These are phyloP conservation scores for Geotrichum armillariae DNA, from an alignment of 1,139 yeast species.

Conservation along the genomic window DNA sequence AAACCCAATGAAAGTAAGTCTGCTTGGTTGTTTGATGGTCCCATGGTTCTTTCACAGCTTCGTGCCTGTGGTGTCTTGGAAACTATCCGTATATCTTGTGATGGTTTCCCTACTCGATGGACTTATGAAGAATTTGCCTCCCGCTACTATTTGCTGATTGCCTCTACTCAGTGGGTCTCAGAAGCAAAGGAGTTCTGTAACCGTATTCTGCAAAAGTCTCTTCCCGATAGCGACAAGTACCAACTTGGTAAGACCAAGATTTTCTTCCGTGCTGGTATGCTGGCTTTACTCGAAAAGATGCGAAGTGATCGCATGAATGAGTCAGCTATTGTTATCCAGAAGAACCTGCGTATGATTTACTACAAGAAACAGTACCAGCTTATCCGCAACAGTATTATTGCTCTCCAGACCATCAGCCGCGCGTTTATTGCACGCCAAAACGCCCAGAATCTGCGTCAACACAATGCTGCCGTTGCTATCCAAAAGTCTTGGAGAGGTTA, in stretches of 20 bases:
- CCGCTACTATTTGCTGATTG: conserved; percentile 80
- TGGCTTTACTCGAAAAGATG: conserved; percentile 83
- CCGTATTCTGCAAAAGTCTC: conserved; percentile 61
- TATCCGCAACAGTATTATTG: conserved; percentile 54
- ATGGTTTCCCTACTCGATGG: conserved; percentile 98
- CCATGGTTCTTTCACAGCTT: conserved; percentile 92
- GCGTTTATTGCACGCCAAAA: conserved; percentile 62
- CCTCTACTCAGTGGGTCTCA: conserved; percentile 65
- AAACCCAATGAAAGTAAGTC: conserved; percentile 92
- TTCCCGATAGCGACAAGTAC: conserved; percentile 66
- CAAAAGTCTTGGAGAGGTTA: conserved; percentile 76
- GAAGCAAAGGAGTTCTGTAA: conserved; percentile 65
- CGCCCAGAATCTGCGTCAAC: conserved; percentile 59
- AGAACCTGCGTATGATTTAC: conserved; percentile 68
- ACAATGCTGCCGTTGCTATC: conserved; percentile 64
- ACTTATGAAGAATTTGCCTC: conserved; percentile 91
- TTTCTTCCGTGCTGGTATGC: conserved; percentile 91
- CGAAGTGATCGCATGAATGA: conserved; percentile 74
- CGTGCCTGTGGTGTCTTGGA: conserved; percentile 99
- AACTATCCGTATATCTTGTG: conserved; percentile 94
- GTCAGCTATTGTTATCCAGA: conserved; percentile 85
- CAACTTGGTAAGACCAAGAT: conserved; percentile 83
- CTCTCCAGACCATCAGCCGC: conserved; percentile 61
- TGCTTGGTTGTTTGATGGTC: conserved; percentile 95
- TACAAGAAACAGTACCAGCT: conserved; percentile 62